A percentile compares a stretch with the other conserved stretches of the same genome.
These are phyloP conservation scores for Claviceps monticola DNA, from an alignment of 2,329 filamentous ascomycete genomes.

Conservation along the genomic window DNA sequence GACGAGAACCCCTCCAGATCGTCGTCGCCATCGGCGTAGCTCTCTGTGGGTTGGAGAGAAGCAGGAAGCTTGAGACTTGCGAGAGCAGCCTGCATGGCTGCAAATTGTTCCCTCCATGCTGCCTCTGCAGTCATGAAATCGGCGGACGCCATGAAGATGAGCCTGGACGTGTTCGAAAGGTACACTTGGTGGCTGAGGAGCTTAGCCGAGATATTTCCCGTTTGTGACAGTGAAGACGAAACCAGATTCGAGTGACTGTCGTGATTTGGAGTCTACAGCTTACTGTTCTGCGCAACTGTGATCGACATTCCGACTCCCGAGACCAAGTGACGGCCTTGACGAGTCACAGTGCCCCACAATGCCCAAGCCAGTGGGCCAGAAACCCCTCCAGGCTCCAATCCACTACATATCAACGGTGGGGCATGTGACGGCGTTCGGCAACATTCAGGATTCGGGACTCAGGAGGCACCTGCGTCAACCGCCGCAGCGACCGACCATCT, in stretches of 20 bases:
- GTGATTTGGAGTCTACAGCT: too few species aligned
- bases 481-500: not conserved
- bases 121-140: conserved; percentile 29
- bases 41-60: conserved; percentile 26
- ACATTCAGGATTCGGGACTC: not conserved
- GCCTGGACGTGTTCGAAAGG: not conserved
- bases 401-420: not conserved
- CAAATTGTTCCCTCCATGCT: conserved; percentile 76
- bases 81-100: conserved; percentile 75
- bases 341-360: too few species aligned
- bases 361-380: not conserved
- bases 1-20: conserved; percentile 43
- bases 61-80: conserved; percentile 49
- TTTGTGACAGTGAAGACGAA: not conserved
- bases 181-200: not conserved
- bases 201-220: not conserved
- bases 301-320: too few species aligned
- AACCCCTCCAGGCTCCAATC: not conserved
- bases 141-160: conserved; percentile 19
- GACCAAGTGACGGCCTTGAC: too few species aligned
- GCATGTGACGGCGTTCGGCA: not conserved
- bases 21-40: conserved; percentile 50
- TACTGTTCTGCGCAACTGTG: too few species aligned
- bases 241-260: not conserved
- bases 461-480: not conserved